phyloP scores from a whole-genome alignment of 116 monocot genomes.

The Phalaenopsis hybrid region DNA sequence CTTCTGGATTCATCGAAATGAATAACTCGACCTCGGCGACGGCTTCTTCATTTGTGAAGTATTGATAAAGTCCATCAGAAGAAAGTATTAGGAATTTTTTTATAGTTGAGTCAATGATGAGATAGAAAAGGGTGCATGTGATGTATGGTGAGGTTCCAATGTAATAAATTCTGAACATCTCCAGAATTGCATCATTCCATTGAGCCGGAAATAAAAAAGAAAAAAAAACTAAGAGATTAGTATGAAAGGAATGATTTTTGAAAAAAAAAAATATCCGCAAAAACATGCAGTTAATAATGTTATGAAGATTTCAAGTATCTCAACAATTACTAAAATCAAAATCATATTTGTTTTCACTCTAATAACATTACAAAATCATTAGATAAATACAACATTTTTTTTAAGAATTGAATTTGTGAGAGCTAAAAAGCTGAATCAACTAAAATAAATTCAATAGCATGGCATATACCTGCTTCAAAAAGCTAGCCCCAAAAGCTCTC shows the following conservation, averaged over 20 bases:
- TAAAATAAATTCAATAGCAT: background rate
- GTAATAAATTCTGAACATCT: slow-evolving; percentile 37
- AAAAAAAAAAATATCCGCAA: background rate
- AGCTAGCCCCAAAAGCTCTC: slow-evolving; percentile 64
- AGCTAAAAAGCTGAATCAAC: background rate
- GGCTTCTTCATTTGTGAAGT: slow-evolving; percentile 35
- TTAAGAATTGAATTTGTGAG: background rate
- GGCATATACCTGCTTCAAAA: slow-evolving; percentile 36
- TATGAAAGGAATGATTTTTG: background rate
- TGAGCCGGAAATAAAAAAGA: background rate
- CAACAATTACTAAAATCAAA: no score
- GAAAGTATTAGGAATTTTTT: slow-evolving; percentile 29
- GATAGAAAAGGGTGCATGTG: slow-evolving; percentile 21
- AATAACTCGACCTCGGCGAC: slow-evolving; percentile 39
- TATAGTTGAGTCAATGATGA: slow-evolving; percentile 17
- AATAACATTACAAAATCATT: no score
- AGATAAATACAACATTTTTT: background rate
- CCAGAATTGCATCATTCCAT: slow-evolving; percentile 28
- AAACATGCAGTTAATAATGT: background rate
- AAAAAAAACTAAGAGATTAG: background rate
- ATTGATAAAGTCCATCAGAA: slow-evolving; percentile 36
- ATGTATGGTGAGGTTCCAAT: slow-evolving; percentile 40
- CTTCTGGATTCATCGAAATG: slow-evolving; percentile 32
- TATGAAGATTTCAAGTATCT: background rate
- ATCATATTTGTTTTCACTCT: no score